Evolutionary conservation across 2,329 filamentous ascomycete genomes (phyloP), one percentile per base, ranked within the genome.

Genomic region (Alternaria alternata): DNA sequence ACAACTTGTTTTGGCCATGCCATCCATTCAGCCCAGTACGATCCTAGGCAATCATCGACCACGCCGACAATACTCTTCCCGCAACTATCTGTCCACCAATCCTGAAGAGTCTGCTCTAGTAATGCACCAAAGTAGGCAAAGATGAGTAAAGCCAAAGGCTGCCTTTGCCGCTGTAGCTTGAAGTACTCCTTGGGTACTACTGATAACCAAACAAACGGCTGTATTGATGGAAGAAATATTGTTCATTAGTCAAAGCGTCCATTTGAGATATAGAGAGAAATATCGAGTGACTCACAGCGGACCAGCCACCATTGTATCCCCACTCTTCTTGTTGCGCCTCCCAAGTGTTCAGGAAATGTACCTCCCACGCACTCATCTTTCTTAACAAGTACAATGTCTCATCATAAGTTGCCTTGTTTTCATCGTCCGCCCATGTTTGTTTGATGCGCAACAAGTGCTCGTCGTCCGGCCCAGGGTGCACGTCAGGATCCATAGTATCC

Each of bases 71-170:
- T 69, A 32, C 62, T 67, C 32, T 61, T 62, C 1, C 68, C 68
- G 14, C 68, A 72, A 7, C 68, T 65, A 36, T 70, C 63, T 39
- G 61, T 62, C 66, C 68, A 72, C 69, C 68, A 72, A 38, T 58
- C 61, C 16, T 47, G 9, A 6, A 66, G 49, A 22, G 67, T 22
- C 3, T 36, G 20, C 16, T 66, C 61, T 11, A 67, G 24, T 26
- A 65, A 12, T 9, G 64, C 61, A 2, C 67, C 66, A 42, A 65
- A 71, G n/a, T 55, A 55, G 4, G 66, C 67, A 43, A 70, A 70
- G 11, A 70, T 38, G 14, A 70, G 36, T 34, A 70, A 54, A 41
- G 69, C 62, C 7, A 51, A n/a, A 5, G 62, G 62, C 51, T 71
- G 64, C n/a, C 66, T 51, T 28, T 70, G 67, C 1, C 59, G 41